Base-by-base conservation (phyloP, 306 rosid genomes). In the Prunus mume region DNA sequence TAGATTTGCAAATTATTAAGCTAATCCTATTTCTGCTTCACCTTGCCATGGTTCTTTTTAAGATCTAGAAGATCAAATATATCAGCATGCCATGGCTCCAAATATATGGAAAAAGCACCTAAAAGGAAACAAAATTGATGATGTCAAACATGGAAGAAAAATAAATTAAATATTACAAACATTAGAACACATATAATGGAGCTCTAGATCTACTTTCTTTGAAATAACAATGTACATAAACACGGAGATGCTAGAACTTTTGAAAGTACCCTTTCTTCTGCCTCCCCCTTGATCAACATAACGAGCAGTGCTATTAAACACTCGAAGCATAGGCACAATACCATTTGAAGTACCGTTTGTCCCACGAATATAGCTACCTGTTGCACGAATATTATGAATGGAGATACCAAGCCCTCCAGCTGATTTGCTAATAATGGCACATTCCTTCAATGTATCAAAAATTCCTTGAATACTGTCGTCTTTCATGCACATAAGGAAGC, bases 41-140 rank as follows among this genome's bases (percentile, higher is more conserved):
- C 98, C 88, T 88, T 93, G 75, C 98, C 98, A 80, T 93, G 98
- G 77, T 93, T 91, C 71, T 82, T 85, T 70, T 91, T 82, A 14
- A 93, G 77, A 49, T 93, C 93, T 78, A 93, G 79, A 77, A 91
- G 88, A 47, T 93, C 98, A 83, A 85, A 86, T 47, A 89, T 20
- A 77, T 91, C 98, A 78, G 98, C 91, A 86, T 93, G 98, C 98
- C 98, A 93, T 78, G 98, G 98, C 79, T 93, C 98, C 79, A 93
- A 68, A 84, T 91, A 93, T 76, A 88, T 88, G 70, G 98, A 90
- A 89, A 91, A 93, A 24, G 97, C 98, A 81, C 97, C 98, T 93
- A 58, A 14, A 51, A 4, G 7, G n/a, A 20, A 56, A 56, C 10
- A n/a, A 52, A 52, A 52, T 18, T 52, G 61, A 20, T 56, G 12